These are phyloP conservation scores for Pestalotiopsis sp. DNA, from an alignment of 2,329 filamentous ascomycete genomes.

Conservation along the genomic window DNA sequence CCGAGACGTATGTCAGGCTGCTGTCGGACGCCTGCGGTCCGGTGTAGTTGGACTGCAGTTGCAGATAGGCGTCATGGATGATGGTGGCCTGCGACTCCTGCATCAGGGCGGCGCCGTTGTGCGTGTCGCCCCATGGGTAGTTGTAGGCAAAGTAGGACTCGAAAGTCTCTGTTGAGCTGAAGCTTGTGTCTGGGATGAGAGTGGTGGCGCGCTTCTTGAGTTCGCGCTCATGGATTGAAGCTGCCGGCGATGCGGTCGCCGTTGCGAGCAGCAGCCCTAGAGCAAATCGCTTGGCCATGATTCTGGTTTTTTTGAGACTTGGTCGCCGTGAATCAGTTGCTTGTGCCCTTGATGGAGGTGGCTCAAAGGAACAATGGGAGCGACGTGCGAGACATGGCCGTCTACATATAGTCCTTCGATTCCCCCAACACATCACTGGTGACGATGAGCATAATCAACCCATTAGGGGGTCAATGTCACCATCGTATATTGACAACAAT, in stretches of 20 bases:
- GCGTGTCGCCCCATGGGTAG: slow-evolving; percentile 12
- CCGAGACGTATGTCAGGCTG: slow-evolving; percentile 15
- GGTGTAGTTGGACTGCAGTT: slow-evolving; percentile 8
- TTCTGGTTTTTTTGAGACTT: not conserved
- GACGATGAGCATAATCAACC: not conserved
- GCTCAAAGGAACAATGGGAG: not conserved
- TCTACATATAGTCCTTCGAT: not conserved
- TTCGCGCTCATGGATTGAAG: slow-evolving; percentile 4
- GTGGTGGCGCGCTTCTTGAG: slow-evolving; percentile 13
- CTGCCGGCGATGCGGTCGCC: not conserved
- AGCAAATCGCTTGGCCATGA: not conserved
- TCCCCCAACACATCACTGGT: not conserved
- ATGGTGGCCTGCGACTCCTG: slow-evolving; percentile 8
- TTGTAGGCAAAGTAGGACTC: slow-evolving; percentile 12
- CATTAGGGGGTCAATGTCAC: not conserved
- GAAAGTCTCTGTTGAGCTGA: slow-evolving; percentile 5
- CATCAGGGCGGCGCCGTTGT: slow-evolving; percentile 12
- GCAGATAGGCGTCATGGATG: slow-evolving; percentile 7
- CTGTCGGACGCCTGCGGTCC: not conserved
- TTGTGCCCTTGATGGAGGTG: not conserved
- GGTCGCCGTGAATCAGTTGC: not conserved
- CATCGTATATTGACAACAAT: not conserved
- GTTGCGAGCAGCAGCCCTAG: not conserved
- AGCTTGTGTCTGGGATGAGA: slow-evolving; percentile 11
- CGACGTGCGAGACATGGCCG: not conserved